These are phyloP conservation scores for Curvularia lunata DNA, from an alignment of 2,329 filamentous ascomycete genomes.

Conservation along the genomic window DNA sequence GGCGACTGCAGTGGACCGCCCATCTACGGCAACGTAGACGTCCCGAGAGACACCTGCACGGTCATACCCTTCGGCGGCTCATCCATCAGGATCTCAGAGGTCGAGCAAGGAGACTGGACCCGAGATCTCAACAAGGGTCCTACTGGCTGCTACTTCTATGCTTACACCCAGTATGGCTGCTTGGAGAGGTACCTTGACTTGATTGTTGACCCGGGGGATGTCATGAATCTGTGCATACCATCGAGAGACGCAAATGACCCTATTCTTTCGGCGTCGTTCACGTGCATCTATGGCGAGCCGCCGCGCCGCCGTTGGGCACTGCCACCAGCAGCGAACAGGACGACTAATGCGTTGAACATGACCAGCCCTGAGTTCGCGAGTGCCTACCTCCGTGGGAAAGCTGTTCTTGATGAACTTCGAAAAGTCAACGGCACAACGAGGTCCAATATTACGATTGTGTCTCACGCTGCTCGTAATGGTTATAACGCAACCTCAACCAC, in stretches of 20 bases:
- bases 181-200: not conserved
- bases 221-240: slow-evolving; percentile 15
- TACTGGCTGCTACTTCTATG: slow-evolving; percentile 18
- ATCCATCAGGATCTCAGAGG: slow-evolving; percentile 21
- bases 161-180: slow-evolving; percentile 23
- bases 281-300: not conserved
- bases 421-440: too few relatives aligned
- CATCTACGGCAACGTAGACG: slow-evolving; percentile 22
- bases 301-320: not conserved
- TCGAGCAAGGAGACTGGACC: slow-evolving; percentile 12
- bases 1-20: slow-evolving; percentile 27
- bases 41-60: slow-evolving; percentile 28
- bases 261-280: not conserved
- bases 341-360: not conserved
- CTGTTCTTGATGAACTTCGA: too few relatives aligned
- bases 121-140: slow-evolving; percentile 20
- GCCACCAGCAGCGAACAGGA: not conserved
- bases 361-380: too few relatives aligned
- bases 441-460: too few relatives aligned
- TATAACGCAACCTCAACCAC: too few relatives aligned
- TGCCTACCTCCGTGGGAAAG: too few relatives aligned
- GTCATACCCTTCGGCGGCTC: slow-evolving; percentile 17
- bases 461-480: too few relatives aligned
- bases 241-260: not conserved
- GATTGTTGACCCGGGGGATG: slow-evolving; percentile 6